A percentile compares a stretch with the other conserved stretches of the same genome.
phyloP scores from a whole-genome alignment of 2,329 filamentous ascomycete species.

The Pseudogymnoascus sp. region DNA sequence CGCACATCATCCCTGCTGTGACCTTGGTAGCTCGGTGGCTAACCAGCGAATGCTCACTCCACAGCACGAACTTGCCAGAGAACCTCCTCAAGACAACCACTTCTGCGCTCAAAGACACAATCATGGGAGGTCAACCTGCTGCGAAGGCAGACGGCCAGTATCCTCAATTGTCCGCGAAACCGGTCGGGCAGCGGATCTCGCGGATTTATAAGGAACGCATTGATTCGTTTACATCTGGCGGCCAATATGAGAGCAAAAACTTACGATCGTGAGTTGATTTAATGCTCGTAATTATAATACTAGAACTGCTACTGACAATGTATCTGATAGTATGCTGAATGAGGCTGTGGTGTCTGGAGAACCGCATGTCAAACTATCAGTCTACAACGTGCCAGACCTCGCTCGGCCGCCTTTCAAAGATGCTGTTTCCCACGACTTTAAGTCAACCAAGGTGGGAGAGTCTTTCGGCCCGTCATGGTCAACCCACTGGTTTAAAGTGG shows the following conservation, averaged over 20 bases:
- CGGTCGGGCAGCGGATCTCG: conserved; percentile 70
- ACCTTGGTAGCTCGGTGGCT: conserved; percentile 1
- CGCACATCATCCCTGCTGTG: background rate
- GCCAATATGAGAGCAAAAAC: conserved; percentile 71
- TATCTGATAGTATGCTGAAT: conserved; percentile 53
- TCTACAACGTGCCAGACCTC: conserved; percentile 74
- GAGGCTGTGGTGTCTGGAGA: conserved; percentile 58
- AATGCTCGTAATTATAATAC: conserved; percentile 15
- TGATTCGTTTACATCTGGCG: conserved; percentile 66
- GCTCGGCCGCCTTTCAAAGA: conserved; percentile 80
- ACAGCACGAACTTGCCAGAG: conserved; percentile 2
- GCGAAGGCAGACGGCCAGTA: conserved; percentile 23
- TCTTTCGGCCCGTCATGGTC: conserved; percentile 92
- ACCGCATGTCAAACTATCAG: conserved; percentile 72
- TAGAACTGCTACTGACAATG: conserved; percentile 11
- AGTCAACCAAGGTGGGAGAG: conserved; percentile 63
- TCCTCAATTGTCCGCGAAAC: conserved; percentile 29
- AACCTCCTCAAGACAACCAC: background rate
- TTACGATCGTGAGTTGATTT: conserved; percentile 53
- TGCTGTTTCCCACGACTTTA: conserved; percentile 66
- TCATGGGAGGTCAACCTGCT: conserved; percentile 28
- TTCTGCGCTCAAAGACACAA: conserved; percentile 14
- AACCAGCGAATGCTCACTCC: background rate
- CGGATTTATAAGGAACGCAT: conserved; percentile 81
- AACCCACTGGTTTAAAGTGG: conserved; percentile 92